Evolutionary conservation across 805 yeast species (phyloP), one percentile per base, ranked within the genome.

Genomic region (Debaryomyces castellii): DNA sequence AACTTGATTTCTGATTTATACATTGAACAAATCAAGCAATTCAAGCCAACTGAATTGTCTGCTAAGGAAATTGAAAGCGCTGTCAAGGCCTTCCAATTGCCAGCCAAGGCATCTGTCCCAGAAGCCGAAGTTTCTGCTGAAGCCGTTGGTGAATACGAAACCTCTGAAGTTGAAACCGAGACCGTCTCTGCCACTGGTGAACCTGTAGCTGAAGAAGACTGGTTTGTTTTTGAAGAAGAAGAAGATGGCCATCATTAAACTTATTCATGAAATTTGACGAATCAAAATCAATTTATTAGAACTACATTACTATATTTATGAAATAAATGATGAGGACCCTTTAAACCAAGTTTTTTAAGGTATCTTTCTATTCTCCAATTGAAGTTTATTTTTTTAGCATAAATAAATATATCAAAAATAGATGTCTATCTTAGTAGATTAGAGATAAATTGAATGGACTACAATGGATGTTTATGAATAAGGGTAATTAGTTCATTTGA

Each of bases 1-100:
- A 80, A 91, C 78, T 75, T 87, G 64, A 69, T 91, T 63, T 80
- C 88, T 67, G 96, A 91, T 56, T 80, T 91, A 58, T 91, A 91
- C 77, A 73, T 92, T 63, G 82, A 80, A 67, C 96, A 91, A 71
- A 76, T 94, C 71, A 88, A 85, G 76, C 81, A 82, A 51, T 91
- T 88, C 83, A 89, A 90, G 78, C 91, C 96, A 64, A 80, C 85
- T 48, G 82, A 89, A 50, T 64, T 85, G 45, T 71, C 86, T 48
- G 81, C 87, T 48, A 75, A 80, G 54, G 96, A 87, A 56, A 85
- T 92, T 51, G 89, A 83, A 60, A 79, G 82, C 53, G 78, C 85
- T 54, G 92, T 90, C 57, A 83, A 85, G 72, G 81, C 87, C 58
- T 94, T 96, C 94, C 69, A 76, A 50, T 73, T 82, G 52, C 98